These are phyloP conservation scores for Celoporthe dispersa DNA, from an alignment of 2,329 filamentous ascomycete genomes.

Conservation along the genomic window DNA sequence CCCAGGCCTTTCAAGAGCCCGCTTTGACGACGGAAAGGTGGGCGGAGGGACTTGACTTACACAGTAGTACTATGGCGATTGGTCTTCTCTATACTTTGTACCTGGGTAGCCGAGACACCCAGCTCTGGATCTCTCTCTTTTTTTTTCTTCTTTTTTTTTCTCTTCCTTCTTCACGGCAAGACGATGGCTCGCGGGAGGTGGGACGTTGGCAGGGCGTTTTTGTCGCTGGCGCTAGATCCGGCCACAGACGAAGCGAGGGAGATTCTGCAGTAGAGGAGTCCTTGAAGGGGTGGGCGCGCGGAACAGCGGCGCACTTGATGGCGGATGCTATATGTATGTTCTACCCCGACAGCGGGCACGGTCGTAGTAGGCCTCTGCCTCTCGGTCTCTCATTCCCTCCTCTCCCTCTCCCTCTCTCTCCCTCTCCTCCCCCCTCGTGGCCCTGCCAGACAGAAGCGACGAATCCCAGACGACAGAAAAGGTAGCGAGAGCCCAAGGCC, in stretches of 20 bases:
- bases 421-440: neutral
- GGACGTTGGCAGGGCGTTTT: neutral
- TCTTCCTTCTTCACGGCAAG: neutral
- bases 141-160: too few relatives aligned
- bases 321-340: neutral
- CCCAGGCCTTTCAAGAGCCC: neutral
- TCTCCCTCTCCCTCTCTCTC: too few relatives aligned
- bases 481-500: conserved; percentile 14
- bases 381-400: too few relatives aligned
- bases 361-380: neutral
- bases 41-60: conserved; percentile 2
- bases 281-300: neutral
- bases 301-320: neutral
- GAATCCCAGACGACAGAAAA: conserved; percentile 26
- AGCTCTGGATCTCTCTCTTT: neutral
- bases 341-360: conserved; percentile 1
- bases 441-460: conserved; percentile 12
- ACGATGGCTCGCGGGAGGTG: neutral
- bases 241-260: neutral
- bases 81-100: neutral
- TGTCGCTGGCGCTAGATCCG: neutral
- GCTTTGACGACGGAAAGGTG: neutral
- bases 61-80: neutral
- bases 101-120: neutral
- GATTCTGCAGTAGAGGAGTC: neutral